Evolutionary conservation across 1,139 yeast genomes (phyloP), one percentile per base, ranked within the genome.

Genomic region (Hyphopichia pseudoburtonii): DNA sequence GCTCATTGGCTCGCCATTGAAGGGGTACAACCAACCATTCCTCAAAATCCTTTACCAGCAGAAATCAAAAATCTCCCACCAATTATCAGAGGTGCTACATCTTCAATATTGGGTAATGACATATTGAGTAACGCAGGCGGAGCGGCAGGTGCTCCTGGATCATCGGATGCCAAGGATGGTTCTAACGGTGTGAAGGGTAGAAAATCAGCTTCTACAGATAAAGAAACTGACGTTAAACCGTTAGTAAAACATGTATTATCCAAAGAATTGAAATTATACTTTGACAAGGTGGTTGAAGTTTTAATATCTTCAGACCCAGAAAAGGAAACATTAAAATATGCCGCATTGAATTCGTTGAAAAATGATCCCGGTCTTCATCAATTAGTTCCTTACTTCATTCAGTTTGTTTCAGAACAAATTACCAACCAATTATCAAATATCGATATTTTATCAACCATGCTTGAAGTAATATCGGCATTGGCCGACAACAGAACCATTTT

Each of bases 1-100:
- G 96, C 97, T 2, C 99, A 94, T 60, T 94, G 99, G 98, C 73
- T 94, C 29, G 97, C 98, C 1, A 87, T 94, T 41, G 99, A 94
- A 63, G 99, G 99, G 37, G 96, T 94, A 3, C 99, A 94, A 57
- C 98, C 99, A 1, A 85, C 94, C 36, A 92, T 94, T 40, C 95
- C 97, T 2, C 98, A 94, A 62, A 94, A 94, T 63, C 99, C 99
- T 25, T 78, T 86, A 32, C 80, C 90, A 17, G 73, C 82, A 30
- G 95, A 85, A 50, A 80, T 85, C 39, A 80, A 79, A 53, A 70
- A 73, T 36, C 58, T 83, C 17, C 82, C 86, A 29, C 85, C 90
- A 2, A 68, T 78, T 14, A 73, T 78, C 30, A 69, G 94, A 52
- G 94, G 94, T 31, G 86, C 90, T 5, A 80, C 86, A 10, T 63